Evolutionary conservation across 306 rosid species (phyloP), one percentile per base, ranked within the genome.

Genomic region (Comarum palustre): DNA sequence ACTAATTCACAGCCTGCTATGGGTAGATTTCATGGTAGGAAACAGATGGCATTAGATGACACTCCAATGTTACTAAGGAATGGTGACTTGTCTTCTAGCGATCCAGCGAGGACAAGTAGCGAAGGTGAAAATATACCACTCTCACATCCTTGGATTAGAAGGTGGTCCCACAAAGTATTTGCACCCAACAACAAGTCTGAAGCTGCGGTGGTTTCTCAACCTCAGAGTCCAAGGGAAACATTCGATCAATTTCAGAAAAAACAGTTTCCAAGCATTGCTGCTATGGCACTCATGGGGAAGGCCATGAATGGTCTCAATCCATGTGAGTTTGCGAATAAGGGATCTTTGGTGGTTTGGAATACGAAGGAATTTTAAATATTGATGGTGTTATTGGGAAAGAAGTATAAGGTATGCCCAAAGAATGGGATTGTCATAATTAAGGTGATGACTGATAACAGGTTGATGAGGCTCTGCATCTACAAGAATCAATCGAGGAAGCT

Each of bases 231-330:
- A 65, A 84, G 77, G 69, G 66, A 42, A 16, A 31, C 15, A n/a
- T 50, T 50, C 8, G 70, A 72, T 79, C 79, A 80, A 70, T 41
- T 74, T 52, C 84, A 63, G 71, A 83, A 85, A 86, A 86, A 80
- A 83, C 86, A 80, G 74, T 89, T 89, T 81, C 97, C 99, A 54
- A 94, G 97, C 82, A 43, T 91, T 70, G 99, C 85, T 81, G 97
- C 97, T 47, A 88, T 94, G 97, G 97, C 97, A 14, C 82, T 94
- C 77, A 84, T 94, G 97, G 99, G 96, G 69, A 94, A 81, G 83
- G 85, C 91, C 55, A 55, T 88, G 86, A 67, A 75, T 50, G 81
- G 81, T 78, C 67, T 84, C 79, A 81, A 52, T 72, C 82, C 87
- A 51, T 79, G 91, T 14, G 83, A 85, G 78, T 61, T 88, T 47